Evolutionary conservation across 2,329 filamentous ascomycete species (phyloP).

Genomic region (Stemphylium beticola): DNA sequence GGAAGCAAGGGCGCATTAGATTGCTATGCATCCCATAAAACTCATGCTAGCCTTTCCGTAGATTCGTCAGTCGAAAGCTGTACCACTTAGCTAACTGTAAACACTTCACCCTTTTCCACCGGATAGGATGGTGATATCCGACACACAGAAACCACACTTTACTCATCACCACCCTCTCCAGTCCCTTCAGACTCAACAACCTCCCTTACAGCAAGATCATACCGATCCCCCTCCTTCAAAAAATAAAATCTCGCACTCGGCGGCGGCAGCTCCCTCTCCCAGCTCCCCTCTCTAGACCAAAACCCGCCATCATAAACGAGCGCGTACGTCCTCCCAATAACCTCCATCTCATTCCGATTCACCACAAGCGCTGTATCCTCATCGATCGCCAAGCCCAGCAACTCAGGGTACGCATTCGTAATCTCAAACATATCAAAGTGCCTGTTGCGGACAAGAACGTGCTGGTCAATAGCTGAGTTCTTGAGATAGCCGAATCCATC

Average conservation of each 20-base stretch:
- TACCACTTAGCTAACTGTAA: too few relatives aligned
- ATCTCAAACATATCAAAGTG: conserved; percentile 38
- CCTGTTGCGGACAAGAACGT: conserved; percentile 32
- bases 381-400: conserved; percentile 32
- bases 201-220: conserved; percentile 25
- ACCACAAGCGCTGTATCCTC: conserved; percentile 36
- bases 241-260: conserved; percentile 31
- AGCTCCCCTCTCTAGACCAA: conserved; percentile 34
- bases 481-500: conserved; percentile 37
- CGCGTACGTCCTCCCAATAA: conserved; percentile 36
- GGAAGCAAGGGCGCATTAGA: too few relatives aligned
- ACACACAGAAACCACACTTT: too few relatives aligned
- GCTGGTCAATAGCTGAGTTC: conserved; percentile 35
- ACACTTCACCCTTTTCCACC: too few relatives aligned
- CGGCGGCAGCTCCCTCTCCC: conserved; percentile 20
- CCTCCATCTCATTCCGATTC: conserved; percentile 27
- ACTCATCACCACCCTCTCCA: too few relatives aligned
- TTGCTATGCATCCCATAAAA: too few relatives aligned
- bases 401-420: conserved; percentile 23
- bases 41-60: too few relatives aligned
- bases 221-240: conserved; percentile 26
- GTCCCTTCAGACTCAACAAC: conserved; percentile 10
- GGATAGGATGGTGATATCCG: too few relatives aligned
- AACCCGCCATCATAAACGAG: conserved; percentile 34
- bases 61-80: too few relatives aligned